These are phyloP conservation scores for Corchorus olitorius DNA, from an alignment of 345 rosid genomes.

Conservation along the genomic window DNA sequence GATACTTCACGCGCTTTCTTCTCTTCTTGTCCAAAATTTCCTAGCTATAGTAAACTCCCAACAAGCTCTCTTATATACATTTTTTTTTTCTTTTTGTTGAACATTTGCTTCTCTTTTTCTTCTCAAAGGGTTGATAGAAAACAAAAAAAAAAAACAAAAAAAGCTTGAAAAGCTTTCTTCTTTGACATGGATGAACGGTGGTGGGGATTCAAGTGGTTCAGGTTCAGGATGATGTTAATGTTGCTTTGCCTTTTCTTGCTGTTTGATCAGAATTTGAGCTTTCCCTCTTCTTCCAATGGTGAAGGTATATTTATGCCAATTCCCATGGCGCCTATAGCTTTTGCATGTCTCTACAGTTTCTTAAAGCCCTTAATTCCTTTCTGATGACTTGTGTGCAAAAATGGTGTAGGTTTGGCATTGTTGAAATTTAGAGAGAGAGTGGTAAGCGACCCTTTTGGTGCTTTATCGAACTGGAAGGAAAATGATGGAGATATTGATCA, in stretches of 20 bases:
- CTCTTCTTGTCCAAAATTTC: slow-evolving; percentile 23
- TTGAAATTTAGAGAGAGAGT: slow-evolving; percentile 66
- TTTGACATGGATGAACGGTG: slow-evolving; percentile 27
- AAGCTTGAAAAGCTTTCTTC: background rate
- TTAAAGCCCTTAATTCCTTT: background rate
- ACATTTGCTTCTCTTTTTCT: background rate
- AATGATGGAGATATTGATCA: slow-evolving; percentile 43
- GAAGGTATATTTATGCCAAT: slow-evolving; percentile 43
- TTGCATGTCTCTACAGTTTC: slow-evolving; percentile 1
- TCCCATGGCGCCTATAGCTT: background rate
- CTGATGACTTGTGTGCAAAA: too few species aligned
- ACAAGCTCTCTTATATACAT: background rate
- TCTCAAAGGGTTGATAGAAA: slow-evolving; percentile 14
- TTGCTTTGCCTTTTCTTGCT: slow-evolving; percentile 26
- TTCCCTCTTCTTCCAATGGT: slow-evolving; percentile 36
- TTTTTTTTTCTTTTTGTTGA: background rate
- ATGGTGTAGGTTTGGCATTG: slow-evolving; percentile 56
- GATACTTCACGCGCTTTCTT: slow-evolving; percentile 38
- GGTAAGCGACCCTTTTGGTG: slow-evolving; percentile 67
- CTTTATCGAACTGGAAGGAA: slow-evolving; percentile 62
- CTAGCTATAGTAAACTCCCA: slow-evolving; percentile 16
- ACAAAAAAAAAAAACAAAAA: too few species aligned
- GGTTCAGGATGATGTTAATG: slow-evolving; percentile 26
- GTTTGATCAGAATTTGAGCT: slow-evolving; percentile 30
- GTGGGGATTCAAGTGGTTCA: slow-evolving; percentile 28